Percentiles rank a stretch among this genome's conserved stretches.
phyloP scores from a whole-genome alignment of 2,329 filamentous ascomycete genomes.

The Arthrocladium fulminans region DNA sequence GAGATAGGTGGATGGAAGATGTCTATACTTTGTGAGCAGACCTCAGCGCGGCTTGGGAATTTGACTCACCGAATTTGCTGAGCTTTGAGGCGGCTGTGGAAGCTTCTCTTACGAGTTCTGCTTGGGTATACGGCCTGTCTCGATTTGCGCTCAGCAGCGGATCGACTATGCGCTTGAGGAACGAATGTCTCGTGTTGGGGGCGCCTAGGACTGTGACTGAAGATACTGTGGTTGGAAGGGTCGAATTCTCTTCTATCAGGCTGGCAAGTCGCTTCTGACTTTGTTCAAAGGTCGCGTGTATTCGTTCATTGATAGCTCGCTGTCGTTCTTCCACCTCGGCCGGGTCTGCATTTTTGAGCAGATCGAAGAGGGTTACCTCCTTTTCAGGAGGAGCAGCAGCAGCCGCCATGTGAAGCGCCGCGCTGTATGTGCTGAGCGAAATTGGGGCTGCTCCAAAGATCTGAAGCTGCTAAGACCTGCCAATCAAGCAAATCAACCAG shows the following conservation, averaged over 20 bases:
- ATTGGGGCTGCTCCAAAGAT: not conserved
- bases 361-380: constrained; percentile 18
- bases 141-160: constrained; percentile 64
- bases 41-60: not conserved
- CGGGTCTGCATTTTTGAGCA: constrained; percentile 36
- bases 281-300: constrained; percentile 51
- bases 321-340: constrained; percentile 52
- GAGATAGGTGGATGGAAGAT: constrained; percentile 79
- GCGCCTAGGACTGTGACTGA: constrained; percentile 77
- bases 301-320: constrained; percentile 51
- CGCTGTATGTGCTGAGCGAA: not conserved
- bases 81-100: constrained; percentile 64
- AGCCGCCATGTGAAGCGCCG: constrained; percentile 3
- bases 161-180: constrained; percentile 72
- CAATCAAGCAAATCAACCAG: too few species aligned
- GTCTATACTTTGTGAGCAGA: constrained; percentile 43
- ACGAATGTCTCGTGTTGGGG: constrained; percentile 69
- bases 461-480: not conserved
- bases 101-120: constrained; percentile 67
- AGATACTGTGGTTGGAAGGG: constrained; percentile 78
- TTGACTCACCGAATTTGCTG: constrained; percentile 61
- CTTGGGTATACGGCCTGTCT: constrained; percentile 63
- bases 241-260: constrained; percentile 70
- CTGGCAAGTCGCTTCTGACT: constrained; percentile 56
- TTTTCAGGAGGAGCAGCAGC: not conserved